Conservation (phyloP, 495 filamentous ascomycete genomes). For the Aspergillus avenaceus region DNA sequence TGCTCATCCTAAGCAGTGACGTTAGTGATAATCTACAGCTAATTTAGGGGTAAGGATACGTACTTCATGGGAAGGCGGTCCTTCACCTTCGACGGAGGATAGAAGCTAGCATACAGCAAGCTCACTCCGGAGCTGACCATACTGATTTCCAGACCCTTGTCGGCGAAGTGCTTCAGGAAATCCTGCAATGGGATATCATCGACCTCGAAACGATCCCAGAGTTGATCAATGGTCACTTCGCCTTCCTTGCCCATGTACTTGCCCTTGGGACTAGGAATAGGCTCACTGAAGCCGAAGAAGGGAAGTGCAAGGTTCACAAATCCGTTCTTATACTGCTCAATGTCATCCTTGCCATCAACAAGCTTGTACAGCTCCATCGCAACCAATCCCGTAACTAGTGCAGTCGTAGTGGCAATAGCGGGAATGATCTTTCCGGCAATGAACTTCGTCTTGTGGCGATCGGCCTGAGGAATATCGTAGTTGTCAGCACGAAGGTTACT, state of each 20-base stretch:
- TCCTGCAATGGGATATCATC: slow-evolving; percentile 79
- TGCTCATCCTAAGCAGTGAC: slow-evolving; percentile 58
- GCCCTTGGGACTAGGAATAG: slow-evolving; percentile 86
- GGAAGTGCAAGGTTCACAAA: slow-evolving; percentile 96
- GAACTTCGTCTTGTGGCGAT: slow-evolving; percentile 97
- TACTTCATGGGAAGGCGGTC: slow-evolving; percentile 68
- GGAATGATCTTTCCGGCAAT: slow-evolving; percentile 99
- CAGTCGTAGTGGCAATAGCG: slow-evolving; percentile 96
- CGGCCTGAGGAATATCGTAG: slow-evolving; percentile 88
- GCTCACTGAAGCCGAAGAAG: slow-evolving; percentile 98
- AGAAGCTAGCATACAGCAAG: slow-evolving; percentile 94
- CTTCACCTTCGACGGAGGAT: slow-evolving; percentile 81
- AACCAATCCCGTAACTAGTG: slow-evolving; percentile 90
- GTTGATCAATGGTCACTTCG: slow-evolving; percentile 84
- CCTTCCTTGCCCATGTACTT: slow-evolving; percentile 69
- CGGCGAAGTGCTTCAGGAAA: slow-evolving; percentile 75
- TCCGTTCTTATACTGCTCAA: slow-evolving; percentile 98
- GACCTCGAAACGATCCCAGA: slow-evolving; percentile 97
- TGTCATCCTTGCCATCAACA: slow-evolving; percentile 87
- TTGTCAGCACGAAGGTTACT: slow-evolving; percentile 97
- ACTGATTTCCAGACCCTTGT: slow-evolving; percentile 73
- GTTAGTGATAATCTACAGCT: slow-evolving; percentile 4
- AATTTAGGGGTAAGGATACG: slow-evolving; percentile 24
- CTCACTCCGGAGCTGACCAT: slow-evolving; percentile 98
- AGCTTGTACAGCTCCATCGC: slow-evolving; percentile 95